Base-by-base conservation (phyloP, 2,329 filamentous ascomycete species). In the Microdochium bolleyi region DNA sequence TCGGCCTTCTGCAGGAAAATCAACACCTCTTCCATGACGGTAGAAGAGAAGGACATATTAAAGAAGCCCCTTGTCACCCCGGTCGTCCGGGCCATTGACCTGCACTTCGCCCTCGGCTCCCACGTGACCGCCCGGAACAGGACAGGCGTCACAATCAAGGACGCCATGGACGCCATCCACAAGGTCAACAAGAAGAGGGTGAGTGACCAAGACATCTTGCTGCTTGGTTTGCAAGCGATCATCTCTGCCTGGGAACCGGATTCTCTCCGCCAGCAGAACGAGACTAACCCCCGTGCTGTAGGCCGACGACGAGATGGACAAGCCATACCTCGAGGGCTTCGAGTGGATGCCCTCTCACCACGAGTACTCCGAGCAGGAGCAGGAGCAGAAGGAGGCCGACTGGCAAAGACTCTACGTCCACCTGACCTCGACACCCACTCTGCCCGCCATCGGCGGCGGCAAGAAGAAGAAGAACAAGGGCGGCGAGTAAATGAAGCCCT, bases 131-230 rank as follows among this genome's bases (percentile, higher is more conserved):
- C 91, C 66, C 83, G 92, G 65, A 97, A 96, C 73, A 76, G 92
- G 63, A 92, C 92, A 72, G 92, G 92, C 53, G 91, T 97, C 61
- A 97, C 92, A 53, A 92, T 97, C 79, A 96, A 96, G 78, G 92
- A 97, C 72, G 91, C 91, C 54, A 69, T 96, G 70, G 92, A 96
- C 70, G 92, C 90, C 64, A 96, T 97, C 73, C 79, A 96, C 80
- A 96, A 96, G 79, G 83, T 88, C 62, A 95, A 89, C 79, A 95
- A 95, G 82, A 96, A 96, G 84, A 87, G 92, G 82, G 92, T 92
- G 73, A 62, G 83, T 70, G 48, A 48, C 44, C 4, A 24, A 24
- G 22, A 19, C 24, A 48, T 25, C 14, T 19, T 3, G 13, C 48
- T 49, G n/a, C n/a, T n/a, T n/a, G n/a, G n/a, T n/a, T n/a, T n/a